Evolutionary conservation across 495 filamentous ascomycete genomes (phyloP).

Genomic region (Penicillium lividum): DNA sequence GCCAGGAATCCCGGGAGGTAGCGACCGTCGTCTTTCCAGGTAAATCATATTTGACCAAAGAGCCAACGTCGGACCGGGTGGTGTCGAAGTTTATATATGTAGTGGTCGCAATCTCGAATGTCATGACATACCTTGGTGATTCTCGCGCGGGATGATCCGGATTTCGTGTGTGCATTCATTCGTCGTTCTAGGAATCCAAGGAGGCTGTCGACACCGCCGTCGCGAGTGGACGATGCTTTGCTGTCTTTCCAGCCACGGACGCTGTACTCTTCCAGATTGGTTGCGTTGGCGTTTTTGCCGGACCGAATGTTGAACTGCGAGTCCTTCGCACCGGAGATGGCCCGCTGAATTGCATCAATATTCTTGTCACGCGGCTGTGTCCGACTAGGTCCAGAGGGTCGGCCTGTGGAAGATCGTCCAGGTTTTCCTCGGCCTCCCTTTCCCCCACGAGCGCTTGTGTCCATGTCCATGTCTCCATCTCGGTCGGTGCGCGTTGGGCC

Average conservation of each 20-base stretch:
- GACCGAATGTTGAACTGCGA: conserved; percentile 45
- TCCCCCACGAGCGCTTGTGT: conserved; percentile 41
- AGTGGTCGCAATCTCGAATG: conserved; percentile 50
- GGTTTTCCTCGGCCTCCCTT: conserved; percentile 12
- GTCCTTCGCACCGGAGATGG: conserved; percentile 38
- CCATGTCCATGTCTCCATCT: conserved; percentile 86
- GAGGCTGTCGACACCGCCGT: conserved; percentile 70
- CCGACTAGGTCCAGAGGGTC: conserved; percentile 27
- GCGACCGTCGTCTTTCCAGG: conserved; percentile 49
- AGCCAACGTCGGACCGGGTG: conserved; percentile 45
- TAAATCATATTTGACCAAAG: background rate
- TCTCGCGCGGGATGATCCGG: conserved; percentile 56
- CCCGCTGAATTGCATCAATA: conserved; percentile 43
- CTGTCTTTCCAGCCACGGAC: conserved; percentile 74
- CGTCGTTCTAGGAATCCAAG: conserved; percentile 71
- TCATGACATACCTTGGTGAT: conserved; percentile 82
- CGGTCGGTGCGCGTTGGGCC: conserved; percentile 60
- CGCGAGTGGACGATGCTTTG: conserved; percentile 67
- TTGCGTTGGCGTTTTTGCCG: conserved; percentile 18
- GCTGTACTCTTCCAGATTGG: conserved; percentile 43
- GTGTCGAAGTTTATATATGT: conserved; percentile 49
- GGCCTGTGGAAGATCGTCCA: background rate
- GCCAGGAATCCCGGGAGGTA: conserved; percentile 36
- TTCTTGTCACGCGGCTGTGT: conserved; percentile 31
- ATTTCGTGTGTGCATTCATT: conserved; percentile 63